phyloP scores from a whole-genome alignment of 2,329 filamentous ascomycete genomes.

The Ceratocystis huliohia region DNA sequence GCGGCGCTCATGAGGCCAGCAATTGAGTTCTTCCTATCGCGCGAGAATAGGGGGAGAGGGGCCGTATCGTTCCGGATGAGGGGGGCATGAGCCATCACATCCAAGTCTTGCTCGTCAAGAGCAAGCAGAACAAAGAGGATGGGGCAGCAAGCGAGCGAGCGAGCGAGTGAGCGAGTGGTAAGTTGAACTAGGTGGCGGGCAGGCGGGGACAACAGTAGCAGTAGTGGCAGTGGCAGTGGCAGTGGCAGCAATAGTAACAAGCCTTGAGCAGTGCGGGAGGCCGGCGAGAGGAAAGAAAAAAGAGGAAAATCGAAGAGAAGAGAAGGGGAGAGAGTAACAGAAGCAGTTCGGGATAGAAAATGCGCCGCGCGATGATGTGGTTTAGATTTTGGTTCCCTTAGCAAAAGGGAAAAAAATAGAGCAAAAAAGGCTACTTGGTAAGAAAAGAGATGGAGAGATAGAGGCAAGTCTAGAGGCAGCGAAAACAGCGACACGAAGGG shows the following conservation, averaged over 20 bases:
- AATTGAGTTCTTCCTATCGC: conserved; percentile 35
- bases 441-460: conserved; percentile 3
- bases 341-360: conserved; percentile 1
- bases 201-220: neutral
- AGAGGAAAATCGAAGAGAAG: neutral
- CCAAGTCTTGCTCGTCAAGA: conserved; percentile 20
- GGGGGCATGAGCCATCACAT: conserved; percentile 45
- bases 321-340: conserved; percentile 5
- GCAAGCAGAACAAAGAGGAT: conserved; percentile 10
- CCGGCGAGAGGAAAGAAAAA: neutral
- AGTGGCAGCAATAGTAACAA: too few relatives aligned
- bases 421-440: neutral
- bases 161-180: neutral
- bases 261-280: too few relatives aligned
- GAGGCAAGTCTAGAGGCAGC: conserved; percentile 1
- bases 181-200: neutral
- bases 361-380: conserved; percentile 19
- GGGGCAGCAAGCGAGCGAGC: neutral
- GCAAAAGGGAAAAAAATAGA: neutral
- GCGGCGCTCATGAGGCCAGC: conserved; percentile 39
- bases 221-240: neutral
- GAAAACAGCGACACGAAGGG: neutral
- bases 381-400: conserved; percentile 11
- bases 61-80: conserved; percentile 47
- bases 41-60: conserved; percentile 42